phyloP scores from a whole-genome alignment of 164 flowering plant species.

The Umbilicus rupestris region DNA sequence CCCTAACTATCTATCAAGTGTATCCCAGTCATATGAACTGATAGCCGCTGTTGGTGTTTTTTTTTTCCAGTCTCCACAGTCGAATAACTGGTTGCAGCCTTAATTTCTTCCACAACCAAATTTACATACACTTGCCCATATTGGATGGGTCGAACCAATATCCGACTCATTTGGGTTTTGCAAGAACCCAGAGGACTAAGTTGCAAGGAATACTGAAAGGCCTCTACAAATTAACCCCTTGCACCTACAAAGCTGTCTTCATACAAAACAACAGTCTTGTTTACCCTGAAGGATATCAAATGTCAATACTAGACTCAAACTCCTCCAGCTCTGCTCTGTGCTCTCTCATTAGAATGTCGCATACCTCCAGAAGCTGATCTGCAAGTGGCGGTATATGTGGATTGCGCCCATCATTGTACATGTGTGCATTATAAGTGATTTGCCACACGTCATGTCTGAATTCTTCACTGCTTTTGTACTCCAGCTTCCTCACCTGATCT shows the following conservation, averaged over 20 bases:
- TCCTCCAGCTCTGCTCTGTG: constrained; percentile 33
- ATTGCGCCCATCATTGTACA: constrained; percentile 66
- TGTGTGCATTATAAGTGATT: constrained; percentile 68
- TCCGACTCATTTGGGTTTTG: too few relatives aligned
- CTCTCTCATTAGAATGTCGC: constrained; percentile 55
- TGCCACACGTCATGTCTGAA: constrained; percentile 91
- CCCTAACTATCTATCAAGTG: too few relatives aligned
- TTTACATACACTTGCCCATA: too few relatives aligned
- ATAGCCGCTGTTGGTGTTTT: too few relatives aligned
- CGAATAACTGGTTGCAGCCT: too few relatives aligned
- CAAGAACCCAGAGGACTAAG: too few relatives aligned
- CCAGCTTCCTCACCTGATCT: constrained; percentile 72
- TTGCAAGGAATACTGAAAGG: not conserved
- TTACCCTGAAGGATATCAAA: not conserved
- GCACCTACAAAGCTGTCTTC: too few relatives aligned
- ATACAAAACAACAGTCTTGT: not conserved
- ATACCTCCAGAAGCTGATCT: constrained; percentile 76
- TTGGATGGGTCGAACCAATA: too few relatives aligned
- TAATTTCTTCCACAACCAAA: too few relatives aligned
- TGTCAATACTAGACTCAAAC: constrained; percentile 68
- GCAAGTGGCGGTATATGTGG: constrained; percentile 94
- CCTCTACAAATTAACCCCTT: not conserved
- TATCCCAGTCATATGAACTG: too few relatives aligned
- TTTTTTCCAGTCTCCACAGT: too few relatives aligned
- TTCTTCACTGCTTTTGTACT: constrained; percentile 58